Conservation (phyloP, 1,284 basidiomycete genomes). For the Meripilus lineatus region DNA sequence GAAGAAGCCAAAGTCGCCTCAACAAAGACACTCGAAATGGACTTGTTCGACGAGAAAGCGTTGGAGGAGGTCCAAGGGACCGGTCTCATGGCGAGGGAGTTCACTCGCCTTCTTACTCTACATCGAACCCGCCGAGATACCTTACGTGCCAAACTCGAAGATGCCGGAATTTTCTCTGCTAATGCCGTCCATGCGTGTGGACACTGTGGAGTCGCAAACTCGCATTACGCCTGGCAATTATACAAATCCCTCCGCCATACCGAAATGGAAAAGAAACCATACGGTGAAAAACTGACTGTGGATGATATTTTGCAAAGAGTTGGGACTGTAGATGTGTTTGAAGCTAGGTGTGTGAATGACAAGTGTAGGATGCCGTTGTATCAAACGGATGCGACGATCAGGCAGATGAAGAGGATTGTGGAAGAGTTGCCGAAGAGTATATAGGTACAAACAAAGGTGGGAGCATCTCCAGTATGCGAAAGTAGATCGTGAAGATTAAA, state of each 20-base stretch:
- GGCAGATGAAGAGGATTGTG: constrained; percentile 11
- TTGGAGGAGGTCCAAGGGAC: constrained; percentile 14
- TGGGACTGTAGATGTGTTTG: constrained; percentile 14
- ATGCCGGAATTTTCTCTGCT: constrained; percentile 15
- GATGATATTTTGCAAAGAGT: constrained; percentile 13
- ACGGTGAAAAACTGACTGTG: too few species aligned
- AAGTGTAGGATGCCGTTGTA: constrained; percentile 15
- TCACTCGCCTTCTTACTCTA: constrained; percentile 18
- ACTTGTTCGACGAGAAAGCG: constrained; percentile 38
- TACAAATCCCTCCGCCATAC: constrained; percentile 17
- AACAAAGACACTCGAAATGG: constrained; percentile 30
- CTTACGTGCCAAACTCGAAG: constrained; percentile 17
- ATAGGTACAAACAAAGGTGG: too few species aligned
- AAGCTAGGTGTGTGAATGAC: constrained; percentile 13
- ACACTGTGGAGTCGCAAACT: constrained; percentile 4
- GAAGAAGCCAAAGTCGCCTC: constrained; percentile 48
- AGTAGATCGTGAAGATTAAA: too few species aligned
- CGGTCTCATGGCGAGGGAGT: constrained; percentile 13
- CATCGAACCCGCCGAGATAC: constrained; percentile 17
- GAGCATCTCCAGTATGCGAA: too few species aligned
- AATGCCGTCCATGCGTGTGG: constrained; percentile 11
- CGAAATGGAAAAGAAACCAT: constrained; percentile 12
- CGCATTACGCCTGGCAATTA: constrained; percentile 15
- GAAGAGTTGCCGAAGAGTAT: constrained; percentile 14
- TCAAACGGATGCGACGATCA: constrained; percentile 13